A percentile compares a stretch with the other conserved stretches of the same genome.
Conservation (phyloP, 352 stramenopile genomes). For the Phytophthora brassicae region DNA sequence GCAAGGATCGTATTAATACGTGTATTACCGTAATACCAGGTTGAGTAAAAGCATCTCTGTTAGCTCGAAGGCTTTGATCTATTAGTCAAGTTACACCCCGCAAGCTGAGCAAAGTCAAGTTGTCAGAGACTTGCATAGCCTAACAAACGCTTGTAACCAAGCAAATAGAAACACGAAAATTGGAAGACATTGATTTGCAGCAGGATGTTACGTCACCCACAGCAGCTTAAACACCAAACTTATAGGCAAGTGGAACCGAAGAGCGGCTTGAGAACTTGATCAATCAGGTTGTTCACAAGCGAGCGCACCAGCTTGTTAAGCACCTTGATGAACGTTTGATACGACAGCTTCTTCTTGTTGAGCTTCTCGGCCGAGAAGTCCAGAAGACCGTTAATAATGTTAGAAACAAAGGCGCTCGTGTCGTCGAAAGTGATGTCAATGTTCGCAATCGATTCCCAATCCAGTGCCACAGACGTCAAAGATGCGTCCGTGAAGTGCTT, state of each 20-base stretch:
- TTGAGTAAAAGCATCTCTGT: too few species aligned
- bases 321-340: conserved; percentile 50
- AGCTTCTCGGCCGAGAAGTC: conserved; percentile 48
- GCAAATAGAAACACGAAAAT: not conserved
- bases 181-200: not conserved
- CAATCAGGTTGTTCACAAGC: conserved; percentile 53
- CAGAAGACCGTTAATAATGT: conserved; percentile 52
- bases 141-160: not conserved
- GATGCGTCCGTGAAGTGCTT: conserved; percentile 36
- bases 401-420: conserved; percentile 41
- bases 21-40: too few species aligned
- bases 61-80: too few species aligned
- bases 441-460: conserved; percentile 50
- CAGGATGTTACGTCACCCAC: not conserved
- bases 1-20: too few species aligned
- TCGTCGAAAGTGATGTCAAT: conserved; percentile 50
- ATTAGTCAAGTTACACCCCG: too few species aligned
- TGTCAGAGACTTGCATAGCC: not conserved
- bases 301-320: conserved; percentile 46
- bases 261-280: conserved; percentile 34
- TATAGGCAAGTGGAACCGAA: conserved; percentile 52
- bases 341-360: conserved; percentile 66
- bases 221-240: not conserved
- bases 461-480: conserved; percentile 33
- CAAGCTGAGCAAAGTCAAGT: not conserved